phyloP scores from a whole-genome alignment of 2,329 filamentous ascomycete species.

The Emergomyces orientalis region DNA sequence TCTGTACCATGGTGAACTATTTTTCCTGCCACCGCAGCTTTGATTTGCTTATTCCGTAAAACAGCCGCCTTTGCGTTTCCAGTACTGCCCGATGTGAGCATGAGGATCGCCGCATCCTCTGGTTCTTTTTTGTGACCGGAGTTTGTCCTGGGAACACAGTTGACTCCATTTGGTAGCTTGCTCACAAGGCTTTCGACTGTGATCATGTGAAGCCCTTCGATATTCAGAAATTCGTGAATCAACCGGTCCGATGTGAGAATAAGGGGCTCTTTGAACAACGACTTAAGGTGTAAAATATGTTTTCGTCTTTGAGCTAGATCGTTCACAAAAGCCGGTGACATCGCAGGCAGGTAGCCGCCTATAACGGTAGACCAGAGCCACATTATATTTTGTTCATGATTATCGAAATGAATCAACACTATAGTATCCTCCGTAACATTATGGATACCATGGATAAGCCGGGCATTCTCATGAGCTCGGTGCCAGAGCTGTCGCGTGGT shows the following conservation, averaged over 20 bases:
- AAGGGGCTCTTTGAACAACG: conserved; percentile 19
- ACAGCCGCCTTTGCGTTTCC: conserved; percentile 44
- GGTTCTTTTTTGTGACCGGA: conserved; percentile 9
- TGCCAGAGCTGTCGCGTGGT: conserved; percentile 8
- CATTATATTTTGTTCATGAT: conserved; percentile 30
- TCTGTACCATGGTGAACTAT: conserved; percentile 20
- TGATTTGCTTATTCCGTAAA: conserved; percentile 37
- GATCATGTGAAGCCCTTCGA: conserved; percentile 12
- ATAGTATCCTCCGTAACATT: conserved; percentile 6
- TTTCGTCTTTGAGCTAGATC: conserved; percentile 20
- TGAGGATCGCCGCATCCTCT: conserved; percentile 30
- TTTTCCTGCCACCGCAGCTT: conserved; percentile 38
- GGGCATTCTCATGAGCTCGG: conserved; percentile 7
- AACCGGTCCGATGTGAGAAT: conserved; percentile 19
- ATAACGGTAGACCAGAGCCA: conserved; percentile 36
- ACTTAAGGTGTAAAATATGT: conserved; percentile 25
- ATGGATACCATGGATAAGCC: conserved; percentile 3
- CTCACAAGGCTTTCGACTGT: conserved; percentile 11
- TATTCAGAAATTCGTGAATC: conserved; percentile 14
- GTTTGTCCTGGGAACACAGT: neutral
- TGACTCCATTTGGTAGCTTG: neutral
- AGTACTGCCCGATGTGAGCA: conserved; percentile 48
- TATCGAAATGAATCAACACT: conserved; percentile 26
- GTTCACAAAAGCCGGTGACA: conserved; percentile 29
- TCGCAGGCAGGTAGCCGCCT: conserved; percentile 31